Base-by-base conservation (phyloP, 495 filamentous ascomycete genomes). In the Penicillium flavigenum region DNA sequence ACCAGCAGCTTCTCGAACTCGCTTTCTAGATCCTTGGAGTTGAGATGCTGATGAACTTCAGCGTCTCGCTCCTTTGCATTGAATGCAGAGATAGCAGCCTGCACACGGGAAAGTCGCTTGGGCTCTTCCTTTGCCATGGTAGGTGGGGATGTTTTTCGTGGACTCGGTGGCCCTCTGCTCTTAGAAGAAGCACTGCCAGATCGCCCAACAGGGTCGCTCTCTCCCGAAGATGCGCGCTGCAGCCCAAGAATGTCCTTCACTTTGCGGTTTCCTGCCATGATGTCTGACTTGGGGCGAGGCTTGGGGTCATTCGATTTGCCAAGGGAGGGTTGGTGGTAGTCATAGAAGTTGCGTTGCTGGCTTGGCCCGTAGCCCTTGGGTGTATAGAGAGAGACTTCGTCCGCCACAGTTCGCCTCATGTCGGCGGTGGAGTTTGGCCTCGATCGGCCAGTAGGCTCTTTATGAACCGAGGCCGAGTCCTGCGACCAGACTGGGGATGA, bases 401-500 rank as follows among this genome's bases (percentile, higher is more conserved):
- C 79, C 14, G 83, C 77, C 24, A 86, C 47, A 32, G 67, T 74
- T 24, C 69, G 65, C 4, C 63, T 68, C 34, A 73, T 76, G 53
- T 78, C 76, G 4, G 74, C 76, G 12, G 59, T 56, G 9, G 63
- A 66, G 31, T 60, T 62, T 11, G 65, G 61, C 32, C 59, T 31
- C n/a, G 58, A 60, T 20, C 57, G 58, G 24, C 43, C 58, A 41
- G 51, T 67, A 3, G 72, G 67, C 19, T 73, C 68, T 44, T 79
- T 76, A 38, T 74, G 71, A 41, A 78, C 73, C 4, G 66, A 77
- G 5, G 75, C 74, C 24, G 82, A 71, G 65, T 89, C 92, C 63
- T 92, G 86, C 2, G 86, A 82, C 79, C 90, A 96, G 24, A 91
- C 86, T 3, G 92, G 91, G 19, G 90, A 87, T 26, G 83, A 96